These are phyloP conservation scores for Sherardia arvensis DNA, from an alignment of 257 asterid species.

Conservation along the genomic window DNA sequence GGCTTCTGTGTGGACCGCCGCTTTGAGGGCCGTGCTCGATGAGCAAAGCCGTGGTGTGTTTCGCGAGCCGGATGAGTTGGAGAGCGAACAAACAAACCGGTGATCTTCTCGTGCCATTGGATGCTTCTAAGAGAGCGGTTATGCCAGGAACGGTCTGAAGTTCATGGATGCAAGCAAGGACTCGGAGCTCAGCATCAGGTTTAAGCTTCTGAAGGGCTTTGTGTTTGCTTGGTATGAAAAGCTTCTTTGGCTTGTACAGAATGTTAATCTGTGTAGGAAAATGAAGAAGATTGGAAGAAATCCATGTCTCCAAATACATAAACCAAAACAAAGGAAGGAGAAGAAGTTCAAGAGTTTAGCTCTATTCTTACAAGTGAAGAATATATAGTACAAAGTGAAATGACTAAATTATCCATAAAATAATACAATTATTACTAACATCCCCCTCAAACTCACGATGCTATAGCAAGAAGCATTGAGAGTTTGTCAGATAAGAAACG, in stretches of 20 bases:
- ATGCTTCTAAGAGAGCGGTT: slow-evolving; percentile 5
- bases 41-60: slow-evolving; percentile 16
- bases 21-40: slow-evolving; percentile 13
- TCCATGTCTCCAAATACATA: too few relatives aligned
- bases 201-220: slow-evolving; percentile 13
- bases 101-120: slow-evolving; percentile 18
- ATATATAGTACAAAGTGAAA: too few relatives aligned
- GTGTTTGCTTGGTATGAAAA: slow-evolving; percentile 16
- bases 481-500: too few relatives aligned
- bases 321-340: too few relatives aligned
- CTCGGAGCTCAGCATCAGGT: slow-evolving; percentile 15
- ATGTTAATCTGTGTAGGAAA: too few relatives aligned
- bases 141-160: slow-evolving; percentile 17
- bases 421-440: too few relatives aligned
- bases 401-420: too few relatives aligned
- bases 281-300: too few relatives aligned
- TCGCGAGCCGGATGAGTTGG: slow-evolving; percentile 17
- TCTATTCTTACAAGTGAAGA: too few relatives aligned
- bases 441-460: too few relatives aligned
- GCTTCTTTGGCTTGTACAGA: slow-evolving; percentile 10
- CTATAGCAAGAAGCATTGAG: too few relatives aligned
- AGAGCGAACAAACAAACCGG: slow-evolving; percentile 16
- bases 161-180: slow-evolving; percentile 20
- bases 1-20: slow-evolving; percentile 5
- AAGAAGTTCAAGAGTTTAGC: too few relatives aligned